Evolutionary conservation across 148 eudicot genomes (phyloP).

Genomic region (Oxyria digyna): DNA sequence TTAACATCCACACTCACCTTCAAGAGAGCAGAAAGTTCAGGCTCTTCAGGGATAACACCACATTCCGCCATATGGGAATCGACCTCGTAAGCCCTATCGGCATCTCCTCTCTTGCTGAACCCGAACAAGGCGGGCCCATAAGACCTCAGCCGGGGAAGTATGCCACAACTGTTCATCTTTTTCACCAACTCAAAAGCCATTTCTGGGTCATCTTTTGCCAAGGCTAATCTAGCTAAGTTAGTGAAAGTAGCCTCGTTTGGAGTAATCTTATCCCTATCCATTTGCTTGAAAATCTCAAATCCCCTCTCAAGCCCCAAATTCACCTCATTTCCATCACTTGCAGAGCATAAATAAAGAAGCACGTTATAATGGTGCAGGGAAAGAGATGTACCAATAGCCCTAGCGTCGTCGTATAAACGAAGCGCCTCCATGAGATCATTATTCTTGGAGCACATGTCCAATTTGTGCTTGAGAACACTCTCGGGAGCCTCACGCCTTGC

Average conservation of each 20-base stretch:
- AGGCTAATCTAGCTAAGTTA: slow-evolving; percentile 76
- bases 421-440: slow-evolving; percentile 45
- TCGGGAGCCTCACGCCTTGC: slow-evolving; percentile 38
- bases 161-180: slow-evolving; percentile 46
- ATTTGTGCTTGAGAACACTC: slow-evolving; percentile 27
- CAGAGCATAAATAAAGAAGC: slow-evolving; percentile 54
- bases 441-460: slow-evolving; percentile 55
- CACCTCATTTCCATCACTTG: not conserved
- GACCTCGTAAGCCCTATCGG: slow-evolving; percentile 60
- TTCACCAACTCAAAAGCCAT: slow-evolving; percentile 78
- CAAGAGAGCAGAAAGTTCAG: slow-evolving; percentile 58
- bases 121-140: slow-evolving; percentile 85
- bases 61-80: slow-evolving; percentile 62
- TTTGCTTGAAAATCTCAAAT: slow-evolving; percentile 60
- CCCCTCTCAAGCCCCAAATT: slow-evolving; percentile 46
- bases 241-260: slow-evolving; percentile 94
- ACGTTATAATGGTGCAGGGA: slow-evolving; percentile 49
- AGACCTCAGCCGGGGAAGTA: slow-evolving; percentile 61
- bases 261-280: slow-evolving; percentile 44
- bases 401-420: slow-evolving; percentile 43
- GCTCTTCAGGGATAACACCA: slow-evolving; percentile 67
- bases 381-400: slow-evolving; percentile 22
- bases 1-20: slow-evolving; percentile 41
- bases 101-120: slow-evolving; percentile 52
- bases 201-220: slow-evolving; percentile 59